Evolutionary conservation across 2,329 filamentous ascomycete species (phyloP).

Genomic region (Colletotrichum sojae): DNA sequence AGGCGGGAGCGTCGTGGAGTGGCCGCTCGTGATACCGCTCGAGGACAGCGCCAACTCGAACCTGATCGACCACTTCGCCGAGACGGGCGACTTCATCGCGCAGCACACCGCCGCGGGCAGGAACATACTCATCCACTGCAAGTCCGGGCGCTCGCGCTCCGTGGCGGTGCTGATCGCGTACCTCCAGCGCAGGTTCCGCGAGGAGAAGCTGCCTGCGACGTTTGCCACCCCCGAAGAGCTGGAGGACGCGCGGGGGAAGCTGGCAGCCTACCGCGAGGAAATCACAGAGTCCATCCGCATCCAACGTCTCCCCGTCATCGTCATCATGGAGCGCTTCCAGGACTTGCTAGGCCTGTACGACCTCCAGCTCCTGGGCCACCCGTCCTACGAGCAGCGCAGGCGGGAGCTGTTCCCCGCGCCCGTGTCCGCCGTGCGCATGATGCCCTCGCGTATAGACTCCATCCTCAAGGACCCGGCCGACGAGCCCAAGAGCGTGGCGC

Average conservation of each 20-base stretch:
- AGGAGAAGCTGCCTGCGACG: background rate
- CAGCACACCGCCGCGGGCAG: conserved; percentile 3
- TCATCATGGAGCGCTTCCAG: conserved; percentile 31
- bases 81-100: conserved; percentile 15
- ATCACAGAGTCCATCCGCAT: conserved; percentile 12
- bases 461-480: conserved; percentile 11
- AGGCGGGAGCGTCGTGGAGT: conserved; percentile 16
- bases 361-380: conserved; percentile 16
- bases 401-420: background rate
- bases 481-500: background rate
- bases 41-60: conserved; percentile 33
- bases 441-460: conserved; percentile 19
- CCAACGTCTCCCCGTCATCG: conserved; percentile 16
- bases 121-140: conserved; percentile 27
- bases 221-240: background rate
- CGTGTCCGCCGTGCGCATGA: conserved; percentile 5
- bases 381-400: background rate
- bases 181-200: conserved; percentile 14
- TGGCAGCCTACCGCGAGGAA: conserved; percentile 9
- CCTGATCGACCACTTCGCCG: conserved; percentile 16
- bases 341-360: conserved; percentile 24
- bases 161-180: conserved; percentile 27
- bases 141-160: conserved; percentile 21
- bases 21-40: conserved; percentile 23
- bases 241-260: background rate